phyloP scores from a whole-genome alignment of 1,284 basidiomycete genomes.

The Xerocomus nothofagi region DNA sequence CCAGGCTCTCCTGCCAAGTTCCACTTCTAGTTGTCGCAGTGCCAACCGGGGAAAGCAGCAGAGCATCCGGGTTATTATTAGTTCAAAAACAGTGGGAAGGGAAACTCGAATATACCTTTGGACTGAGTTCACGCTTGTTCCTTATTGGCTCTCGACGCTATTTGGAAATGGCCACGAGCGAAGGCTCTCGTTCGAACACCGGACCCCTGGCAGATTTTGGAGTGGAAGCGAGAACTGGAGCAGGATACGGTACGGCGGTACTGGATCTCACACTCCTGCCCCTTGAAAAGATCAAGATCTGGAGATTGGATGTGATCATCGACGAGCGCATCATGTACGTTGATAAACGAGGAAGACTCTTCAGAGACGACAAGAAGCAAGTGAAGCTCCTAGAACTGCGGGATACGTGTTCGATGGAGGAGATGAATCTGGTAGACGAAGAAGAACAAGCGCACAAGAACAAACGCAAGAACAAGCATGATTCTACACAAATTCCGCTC shows the following conservation, averaged over 20 bases:
- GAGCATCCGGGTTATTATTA: slow-evolving; percentile 40
- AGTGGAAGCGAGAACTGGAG: slow-evolving; percentile 11
- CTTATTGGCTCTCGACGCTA: slow-evolving; percentile 58
- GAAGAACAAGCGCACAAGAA: slow-evolving; percentile 41
- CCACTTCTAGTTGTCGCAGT: slow-evolving; percentile 81
- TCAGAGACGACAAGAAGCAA: slow-evolving; percentile 1
- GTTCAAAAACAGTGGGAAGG: slow-evolving; percentile 93
- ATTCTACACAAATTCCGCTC: slow-evolving; percentile 59
- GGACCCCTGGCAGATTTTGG: slow-evolving; percentile 3
- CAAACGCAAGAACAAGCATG: slow-evolving; percentile 25
- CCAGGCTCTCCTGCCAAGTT: slow-evolving; percentile 71
- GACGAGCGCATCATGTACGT: slow-evolving; percentile 52
- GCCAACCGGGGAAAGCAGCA: slow-evolving; percentile 58
- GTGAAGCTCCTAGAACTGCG: slow-evolving; percentile 23
- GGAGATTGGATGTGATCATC: slow-evolving; percentile 72
- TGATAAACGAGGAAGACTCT: neutral
- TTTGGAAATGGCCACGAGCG: neutral
- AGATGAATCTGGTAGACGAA: slow-evolving; percentile 71
- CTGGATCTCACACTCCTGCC: slow-evolving; percentile 86
- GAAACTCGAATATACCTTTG: slow-evolving; percentile 84
- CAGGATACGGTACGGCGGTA: slow-evolving; percentile 61
- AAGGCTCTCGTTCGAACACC: neutral
- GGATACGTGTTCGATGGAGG: slow-evolving; percentile 20
- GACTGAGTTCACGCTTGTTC: slow-evolving; percentile 82
- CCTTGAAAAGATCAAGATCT: slow-evolving; percentile 82